These are phyloP conservation scores for Aureobasidium sp. DNA, from an alignment of 2,329 filamentous ascomycete genomes.

Conservation along the genomic window DNA sequence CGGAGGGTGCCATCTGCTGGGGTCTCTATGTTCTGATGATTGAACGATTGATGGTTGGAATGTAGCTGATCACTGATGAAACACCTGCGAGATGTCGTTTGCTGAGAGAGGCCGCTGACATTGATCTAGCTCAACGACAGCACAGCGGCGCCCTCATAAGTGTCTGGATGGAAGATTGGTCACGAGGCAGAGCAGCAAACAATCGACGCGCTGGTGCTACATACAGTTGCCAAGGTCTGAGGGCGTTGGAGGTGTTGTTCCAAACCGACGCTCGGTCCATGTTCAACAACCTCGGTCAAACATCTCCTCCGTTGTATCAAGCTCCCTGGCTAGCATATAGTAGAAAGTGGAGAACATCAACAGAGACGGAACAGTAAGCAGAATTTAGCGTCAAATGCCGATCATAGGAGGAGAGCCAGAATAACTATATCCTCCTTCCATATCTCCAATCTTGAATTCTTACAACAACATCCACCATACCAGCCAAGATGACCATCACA, in stretches of 20 bases:
- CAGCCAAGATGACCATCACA: slow-evolving; percentile 13
- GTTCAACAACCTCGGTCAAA: not conserved
- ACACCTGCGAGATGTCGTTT: no score
- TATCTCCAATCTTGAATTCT: not conserved
- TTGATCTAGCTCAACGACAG: not conserved
- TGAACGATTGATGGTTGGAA: no score
- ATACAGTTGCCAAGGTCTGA: not conserved
- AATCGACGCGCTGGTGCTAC: not conserved
- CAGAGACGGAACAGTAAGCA: not conserved
- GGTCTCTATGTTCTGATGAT: not conserved
- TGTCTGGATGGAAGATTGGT: not conserved
- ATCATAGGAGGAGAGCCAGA: not conserved
- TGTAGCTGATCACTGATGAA: not conserved
- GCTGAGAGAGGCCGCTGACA: not conserved
- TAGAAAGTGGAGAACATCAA: not conserved
- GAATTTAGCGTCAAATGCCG: not conserved
- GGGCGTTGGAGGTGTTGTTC: not conserved
- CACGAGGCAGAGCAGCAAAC: slow-evolving; percentile 1
- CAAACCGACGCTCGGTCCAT: not conserved
- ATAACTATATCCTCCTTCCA: not conserved
- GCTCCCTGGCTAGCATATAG: not conserved
- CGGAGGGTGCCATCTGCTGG: not conserved
- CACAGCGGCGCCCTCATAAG: not conserved
- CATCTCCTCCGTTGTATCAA: not conserved
- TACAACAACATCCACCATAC: not conserved